A percentile compares a stretch with the other conserved stretches of the same genome.
Conservation (phyloP, 495 filamentous ascomycete genomes). For the Penicillium mononematosum region DNA sequence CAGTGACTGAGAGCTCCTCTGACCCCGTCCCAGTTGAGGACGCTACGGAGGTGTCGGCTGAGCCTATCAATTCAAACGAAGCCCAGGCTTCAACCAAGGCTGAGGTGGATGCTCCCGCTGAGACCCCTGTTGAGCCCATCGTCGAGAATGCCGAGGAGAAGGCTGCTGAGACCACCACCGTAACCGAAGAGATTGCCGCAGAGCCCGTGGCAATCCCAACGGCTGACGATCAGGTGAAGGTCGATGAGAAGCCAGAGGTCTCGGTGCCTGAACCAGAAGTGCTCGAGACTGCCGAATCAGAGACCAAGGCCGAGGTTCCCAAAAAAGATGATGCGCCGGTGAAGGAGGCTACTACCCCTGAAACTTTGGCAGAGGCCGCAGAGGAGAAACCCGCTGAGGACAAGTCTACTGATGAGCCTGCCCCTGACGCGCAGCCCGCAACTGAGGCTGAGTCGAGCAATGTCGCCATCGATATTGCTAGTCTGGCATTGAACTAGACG, state of each 20-base stretch:
- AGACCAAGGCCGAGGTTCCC: not conserved
- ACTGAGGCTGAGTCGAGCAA: conserved; percentile 21
- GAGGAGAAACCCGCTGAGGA: conserved; percentile 8
- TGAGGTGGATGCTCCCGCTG: conserved; percentile 2
- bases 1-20: conserved; percentile 1
- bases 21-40: not conserved
- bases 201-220: conserved; percentile 6
- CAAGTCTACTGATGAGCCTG: conserved; percentile 8
- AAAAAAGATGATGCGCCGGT: conserved; percentile 11
- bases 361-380: conserved; percentile 9
- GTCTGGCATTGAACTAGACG: conserved; percentile 28
- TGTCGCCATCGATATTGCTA: conserved; percentile 34
- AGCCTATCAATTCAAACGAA: not conserved
- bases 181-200: not conserved
- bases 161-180: not conserved
- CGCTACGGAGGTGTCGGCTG: not conserved
- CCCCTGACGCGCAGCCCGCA: conserved; percentile 11
- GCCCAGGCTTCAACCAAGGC: not conserved
- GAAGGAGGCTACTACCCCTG: conserved; percentile 5
- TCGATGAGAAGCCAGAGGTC: conserved; percentile 3
- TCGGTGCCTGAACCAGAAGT: not conserved
- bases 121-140: conserved; percentile 1
- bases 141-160: conserved; percentile 7
- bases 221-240: not conserved
- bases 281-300: not conserved